Evolutionary conservation across 176 grass and related monocot genomes (phyloP).

Genomic region (Dactylis glomerata): DNA sequence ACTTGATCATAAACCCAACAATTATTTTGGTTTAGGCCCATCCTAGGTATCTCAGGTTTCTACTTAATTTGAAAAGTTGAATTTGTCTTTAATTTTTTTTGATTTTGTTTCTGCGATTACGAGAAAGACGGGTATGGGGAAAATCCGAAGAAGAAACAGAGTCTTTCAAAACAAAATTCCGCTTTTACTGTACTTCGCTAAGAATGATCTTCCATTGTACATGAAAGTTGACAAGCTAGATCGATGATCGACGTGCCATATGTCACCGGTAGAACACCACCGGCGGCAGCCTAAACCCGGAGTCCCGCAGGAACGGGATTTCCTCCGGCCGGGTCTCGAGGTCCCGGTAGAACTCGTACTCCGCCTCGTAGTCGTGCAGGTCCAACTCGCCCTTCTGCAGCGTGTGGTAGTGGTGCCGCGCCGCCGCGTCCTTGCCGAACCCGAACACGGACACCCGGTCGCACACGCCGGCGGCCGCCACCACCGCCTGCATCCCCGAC

Average conservation of each 20-base stretch:
- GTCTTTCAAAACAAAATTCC: too few species aligned
- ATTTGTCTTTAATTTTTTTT: too few species aligned
- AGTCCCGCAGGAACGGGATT: slow-evolving; percentile 44
- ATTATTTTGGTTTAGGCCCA: too few species aligned
- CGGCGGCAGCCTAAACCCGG: slow-evolving; percentile 46
- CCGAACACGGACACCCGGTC: slow-evolving; percentile 61
- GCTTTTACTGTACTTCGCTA: too few species aligned
- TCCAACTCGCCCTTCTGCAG: slow-evolving; percentile 43
- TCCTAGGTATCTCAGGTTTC: too few species aligned
- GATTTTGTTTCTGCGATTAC: too few species aligned
- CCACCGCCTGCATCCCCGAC: slow-evolving; percentile 74
- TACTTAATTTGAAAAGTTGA: too few species aligned
- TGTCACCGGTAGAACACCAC: slow-evolving; percentile 47
- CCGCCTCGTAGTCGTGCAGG: slow-evolving; percentile 62
- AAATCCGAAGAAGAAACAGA: too few species aligned
- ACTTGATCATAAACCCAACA: too few species aligned
- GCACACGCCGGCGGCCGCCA: slow-evolving; percentile 58
- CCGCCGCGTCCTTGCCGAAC: slow-evolving; percentile 53
- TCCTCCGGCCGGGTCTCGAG: slow-evolving; percentile 36
- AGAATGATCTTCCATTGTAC: neutral
- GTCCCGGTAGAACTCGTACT: slow-evolving; percentile 62
- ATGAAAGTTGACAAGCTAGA: neutral
- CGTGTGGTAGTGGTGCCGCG: slow-evolving; percentile 56
- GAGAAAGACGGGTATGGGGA: too few species aligned
- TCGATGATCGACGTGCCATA: neutral